Percentiles rank a stretch among this genome's conserved stretches.
These are phyloP conservation scores for Trichophyton equinum DNA, from an alignment of 2,329 filamentous ascomycete genomes.

Conservation along the genomic window DNA sequence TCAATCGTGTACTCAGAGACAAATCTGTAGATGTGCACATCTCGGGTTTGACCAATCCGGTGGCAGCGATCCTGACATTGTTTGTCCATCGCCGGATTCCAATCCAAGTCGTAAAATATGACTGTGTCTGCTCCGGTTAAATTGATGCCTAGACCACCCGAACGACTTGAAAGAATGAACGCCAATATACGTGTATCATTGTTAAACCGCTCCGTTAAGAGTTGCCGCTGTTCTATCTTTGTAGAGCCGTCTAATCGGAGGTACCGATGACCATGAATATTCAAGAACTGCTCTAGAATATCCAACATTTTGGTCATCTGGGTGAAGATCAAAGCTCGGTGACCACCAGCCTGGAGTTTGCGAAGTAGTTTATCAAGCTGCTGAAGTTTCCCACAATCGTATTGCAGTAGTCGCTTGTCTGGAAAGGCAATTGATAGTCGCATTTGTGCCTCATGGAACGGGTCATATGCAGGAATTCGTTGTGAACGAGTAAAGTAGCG, in stretches of 20 bases:
- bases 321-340: slow-evolving; percentile 93
- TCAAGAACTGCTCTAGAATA: slow-evolving; percentile 92
- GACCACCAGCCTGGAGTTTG: slow-evolving; percentile 74
- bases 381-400: slow-evolving; percentile 94
- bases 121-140: slow-evolving; percentile 93
- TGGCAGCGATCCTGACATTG: slow-evolving; percentile 97
- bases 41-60: slow-evolving; percentile 90
- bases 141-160: slow-evolving; percentile 90
- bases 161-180: slow-evolving; percentile 91
- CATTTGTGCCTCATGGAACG: slow-evolving; percentile 89
- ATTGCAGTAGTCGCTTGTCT: slow-evolving; percentile 89
- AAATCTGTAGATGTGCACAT: slow-evolving; percentile 95
- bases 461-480: slow-evolving; percentile 51
- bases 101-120: slow-evolving; percentile 98
- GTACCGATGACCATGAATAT: slow-evolving; percentile 95
- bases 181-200: slow-evolving; percentile 81
- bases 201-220: slow-evolving; percentile 94
- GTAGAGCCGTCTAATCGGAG: slow-evolving; percentile 92
- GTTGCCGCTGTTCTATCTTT: slow-evolving; percentile 88
- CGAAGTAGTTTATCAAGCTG: slow-evolving; percentile 75
- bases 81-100: slow-evolving; percentile 99
- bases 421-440: slow-evolving; percentile 91
- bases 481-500: slow-evolving; percentile 33
- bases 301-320: slow-evolving; percentile 99
- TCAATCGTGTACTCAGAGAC: slow-evolving; percentile 92